Evolutionary conservation across 495 filamentous ascomycete species (phyloP), one percentile per base, ranked within the genome.

Genomic region (Hypomontagnella submonticulosa): DNA sequence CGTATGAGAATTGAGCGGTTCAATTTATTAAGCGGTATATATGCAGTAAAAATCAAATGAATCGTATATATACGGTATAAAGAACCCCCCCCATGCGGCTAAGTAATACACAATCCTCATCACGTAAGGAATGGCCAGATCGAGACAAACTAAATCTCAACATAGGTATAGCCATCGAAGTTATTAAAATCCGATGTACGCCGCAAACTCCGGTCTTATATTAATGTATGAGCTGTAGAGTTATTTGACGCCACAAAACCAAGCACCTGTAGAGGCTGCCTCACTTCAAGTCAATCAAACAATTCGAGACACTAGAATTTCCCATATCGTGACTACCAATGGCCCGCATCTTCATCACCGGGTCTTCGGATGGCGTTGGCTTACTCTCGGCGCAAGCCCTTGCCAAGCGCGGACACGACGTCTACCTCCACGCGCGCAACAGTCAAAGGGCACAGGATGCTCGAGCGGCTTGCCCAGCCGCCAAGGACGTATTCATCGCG

Each of bases 341-440:
- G 83, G 77, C 74, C 2, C 83, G 83, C 10, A 82, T 87, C 59
- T 82, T 87, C 71, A 84, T 87, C 43, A 87, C 84, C 1, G 73
- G 73, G 15, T 78, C 75, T 19, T 74, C 76, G 4, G 74, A 78
- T 60, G 85, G 84, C 60, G 79, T 87, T 23, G 85, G 84, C 58
- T 80, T 74, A 34, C 75, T 77, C 4, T 77, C 80, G 0, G 85
- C 84, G 40, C 80, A 80, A 57, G 55, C 72, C 30, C 83, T 88
- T 20, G 48, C 81, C 41, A 71, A 80, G 1, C 76, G 77, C 33
- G 84, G 85, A 41, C 84, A 88, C 72, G 67, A 76, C 3, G 85
- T 88, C 50, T 77, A 81, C 50, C 77, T 88, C 0, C 85, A 89
- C 66, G 85, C 84, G 1, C 83, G 84, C 48, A 86, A 81, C 73